Base-by-base conservation (phyloP, 352 stramenopile species). In the Pythium monospermum region DNA sequence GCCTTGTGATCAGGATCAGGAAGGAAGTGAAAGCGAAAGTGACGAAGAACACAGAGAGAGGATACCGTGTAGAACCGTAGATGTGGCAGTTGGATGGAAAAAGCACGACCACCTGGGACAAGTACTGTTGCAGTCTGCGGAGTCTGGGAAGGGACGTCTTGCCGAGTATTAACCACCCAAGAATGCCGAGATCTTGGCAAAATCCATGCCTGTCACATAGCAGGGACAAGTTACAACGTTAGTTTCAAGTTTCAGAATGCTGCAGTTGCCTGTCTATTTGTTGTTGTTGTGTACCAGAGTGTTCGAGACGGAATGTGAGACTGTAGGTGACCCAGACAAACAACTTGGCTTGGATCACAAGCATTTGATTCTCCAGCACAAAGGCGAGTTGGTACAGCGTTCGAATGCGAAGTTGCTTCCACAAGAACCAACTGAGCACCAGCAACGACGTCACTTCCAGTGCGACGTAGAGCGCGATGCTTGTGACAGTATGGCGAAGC, bases 341-440 rank as follows among this genome's bases (percentile, higher is more conserved):
- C 19, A 84, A 49, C 30, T 66, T 56, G 7, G 61, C 62, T 46
- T 79, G 73, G 6, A 81, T 41, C 8, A 75, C 25, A 0, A 51
- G 16, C 13, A 54, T 61, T 4, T 74, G 65, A 0, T 45, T 65
- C 36, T 84, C 66, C 16, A 79, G 46, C 30, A 83, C 72, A 36
- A 83, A 83, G n/a, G 53, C 68, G 10, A 81, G 43, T n/a, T 76
- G 68, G n/a, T 70, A 69, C 13, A 83, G 49, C 1, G 61, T 50
- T 37, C 53, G 6, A 15, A 59, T 43, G n/a, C 18, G 15, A 12
- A 69, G 41, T 15, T 48, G 26, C 5, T 37, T 25, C 16, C 21
- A 16, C 12, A 66, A 6, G 4, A 59, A 6, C 1, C 21, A 16
- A 19, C 42, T 19, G 3, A 66, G 38, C 2, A 41, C 8, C 22